Evolutionary conservation across 2,329 filamentous ascomycete genomes (phyloP), one percentile per base, ranked within the genome.

Genomic region (Fusarium burgessii): DNA sequence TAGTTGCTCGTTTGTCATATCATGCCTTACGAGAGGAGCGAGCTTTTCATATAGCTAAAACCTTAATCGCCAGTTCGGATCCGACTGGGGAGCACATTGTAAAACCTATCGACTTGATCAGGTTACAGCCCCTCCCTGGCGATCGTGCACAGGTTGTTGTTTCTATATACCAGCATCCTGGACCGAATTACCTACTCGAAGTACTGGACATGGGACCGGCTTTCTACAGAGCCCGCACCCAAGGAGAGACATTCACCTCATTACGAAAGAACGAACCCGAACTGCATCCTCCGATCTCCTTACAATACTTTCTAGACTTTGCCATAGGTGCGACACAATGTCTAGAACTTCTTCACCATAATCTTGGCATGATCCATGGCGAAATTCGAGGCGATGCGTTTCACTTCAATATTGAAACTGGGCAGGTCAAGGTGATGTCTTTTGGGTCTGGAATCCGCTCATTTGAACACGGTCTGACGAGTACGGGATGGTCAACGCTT

Each of bases 351-450:
- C 83, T 98, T n/a, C 95, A 98, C 76, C 94, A 98, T 80, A 91
- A 92, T 12, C 89, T 95, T 62, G 91, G 93, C 66, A 90, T 94
- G 62, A 91, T 97, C 3, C 95, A 98, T 75, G 95, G 95, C 46
- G 95, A 98, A 81, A 91, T 98, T 54, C 89, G 95, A 32, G 93
- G 91, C 8, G 95, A 98, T 80, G 92, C 94, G 1, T 98, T 98
- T 77, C 94, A 98, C 78, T 97, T 93, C 83, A 92, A 93, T 74
- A 78, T 84, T 17, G 89, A 94, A 47, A 89, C 88, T 2, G 89
- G 90, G 60, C 84, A 86, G 60, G 94, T 98, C 70, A 93, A 92
- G 77, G 86, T 97, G 68, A 88, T 93, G 69, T 94, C 93, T 59
- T 94, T 97, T 78, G 95, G 95, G 15, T 95, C 93, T 15, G 95